Conservation (phyloP, 345 rosid species). For the Eucalyptus coolabah region DNA sequence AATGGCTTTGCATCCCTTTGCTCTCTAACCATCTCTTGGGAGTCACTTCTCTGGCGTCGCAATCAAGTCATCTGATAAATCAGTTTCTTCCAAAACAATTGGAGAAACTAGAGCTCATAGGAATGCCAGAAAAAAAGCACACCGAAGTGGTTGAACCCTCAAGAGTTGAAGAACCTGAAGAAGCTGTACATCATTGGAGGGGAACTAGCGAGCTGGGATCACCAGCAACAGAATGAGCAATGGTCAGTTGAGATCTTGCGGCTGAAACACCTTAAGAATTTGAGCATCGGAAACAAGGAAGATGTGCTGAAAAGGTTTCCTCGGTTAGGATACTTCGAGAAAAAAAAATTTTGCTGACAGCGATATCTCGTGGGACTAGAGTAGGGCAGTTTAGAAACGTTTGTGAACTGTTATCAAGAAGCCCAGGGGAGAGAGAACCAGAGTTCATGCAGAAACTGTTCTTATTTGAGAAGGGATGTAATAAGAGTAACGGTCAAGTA, state of each 20-base stretch:
- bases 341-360: neutral
- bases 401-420: neutral
- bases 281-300: neutral
- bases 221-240: neutral
- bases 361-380: rapidly evolving
- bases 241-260: neutral
- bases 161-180: neutral
- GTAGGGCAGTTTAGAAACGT: neutral
- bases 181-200: neutral
- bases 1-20: neutral
- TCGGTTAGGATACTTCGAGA: neutral
- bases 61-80: rapidly evolving
- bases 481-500: rapidly evolving
- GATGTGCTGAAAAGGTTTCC: neutral
- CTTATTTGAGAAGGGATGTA: neutral
- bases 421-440: neutral
- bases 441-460: neutral
- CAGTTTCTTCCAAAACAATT: neutral
- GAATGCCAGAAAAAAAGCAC: rapidly evolving
- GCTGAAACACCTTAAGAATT: neutral
- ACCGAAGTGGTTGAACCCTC: neutral
- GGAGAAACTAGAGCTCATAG: neutral
- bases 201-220: neutral
- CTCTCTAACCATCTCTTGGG: neutral
- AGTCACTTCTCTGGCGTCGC: neutral